These are phyloP conservation scores for Magnaporthiopsis rhizophila DNA, from an alignment of 2,329 filamentous ascomycete genomes.

Conservation along the genomic window DNA sequence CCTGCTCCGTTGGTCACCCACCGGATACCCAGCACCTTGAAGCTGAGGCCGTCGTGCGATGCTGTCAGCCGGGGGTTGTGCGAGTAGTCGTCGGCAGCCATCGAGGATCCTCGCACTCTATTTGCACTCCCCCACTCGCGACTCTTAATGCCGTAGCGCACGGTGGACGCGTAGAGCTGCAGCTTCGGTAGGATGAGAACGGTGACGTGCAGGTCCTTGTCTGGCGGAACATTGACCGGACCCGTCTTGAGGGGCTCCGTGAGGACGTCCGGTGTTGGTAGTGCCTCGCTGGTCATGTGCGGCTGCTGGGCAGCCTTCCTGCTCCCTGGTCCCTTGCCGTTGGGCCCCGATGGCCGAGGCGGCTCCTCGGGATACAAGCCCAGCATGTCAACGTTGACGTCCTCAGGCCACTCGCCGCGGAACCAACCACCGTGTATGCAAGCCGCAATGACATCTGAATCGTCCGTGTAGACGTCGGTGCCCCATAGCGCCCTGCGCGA, in stretches of 20 bases:
- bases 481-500: constrained; percentile 79
- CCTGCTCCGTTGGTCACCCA: constrained; percentile 75
- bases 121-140: constrained; percentile 62
- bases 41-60: constrained; percentile 78
- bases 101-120: constrained; percentile 31
- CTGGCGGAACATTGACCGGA: constrained; percentile 55
- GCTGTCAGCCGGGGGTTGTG: constrained; percentile 4
- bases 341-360: constrained; percentile 20
- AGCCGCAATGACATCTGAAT: constrained; percentile 86
- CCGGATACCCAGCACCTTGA: constrained; percentile 70
- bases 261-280: constrained; percentile 33
- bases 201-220: constrained; percentile 80
- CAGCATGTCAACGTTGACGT: constrained; percentile 63
- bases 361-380: constrained; percentile 33
- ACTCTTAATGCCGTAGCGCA: constrained; percentile 74
- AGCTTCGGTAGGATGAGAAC: constrained; percentile 74
- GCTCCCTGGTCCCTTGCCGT: constrained; percentile 22
- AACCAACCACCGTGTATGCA: constrained; percentile 94
- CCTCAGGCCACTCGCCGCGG: constrained; percentile 75
- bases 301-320: constrained; percentile 16
- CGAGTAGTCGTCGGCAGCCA: background rate
- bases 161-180: constrained; percentile 65
- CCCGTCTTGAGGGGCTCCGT: constrained; percentile 48
- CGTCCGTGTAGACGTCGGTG: constrained; percentile 89
- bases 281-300: constrained; percentile 18